phyloP scores from a whole-genome alignment of 768 basidiomycete genomes.

The Trametes sanguinea region DNA sequence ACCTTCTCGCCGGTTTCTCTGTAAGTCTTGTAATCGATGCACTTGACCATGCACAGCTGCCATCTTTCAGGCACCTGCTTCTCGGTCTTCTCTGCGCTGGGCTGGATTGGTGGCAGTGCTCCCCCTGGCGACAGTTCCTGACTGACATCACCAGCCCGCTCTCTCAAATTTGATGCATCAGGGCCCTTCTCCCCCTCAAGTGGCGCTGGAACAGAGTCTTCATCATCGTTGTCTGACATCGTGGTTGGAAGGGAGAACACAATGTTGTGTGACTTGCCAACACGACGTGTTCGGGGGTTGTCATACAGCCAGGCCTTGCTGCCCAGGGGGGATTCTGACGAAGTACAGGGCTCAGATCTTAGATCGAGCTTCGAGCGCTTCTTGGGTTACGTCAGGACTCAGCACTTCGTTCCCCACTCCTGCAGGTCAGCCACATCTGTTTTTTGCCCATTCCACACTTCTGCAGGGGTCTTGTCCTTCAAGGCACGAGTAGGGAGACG shows the following conservation, averaged over 20 bases:
- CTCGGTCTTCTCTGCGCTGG: not conserved
- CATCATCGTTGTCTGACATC: not conserved
- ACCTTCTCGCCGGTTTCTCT: not conserved
- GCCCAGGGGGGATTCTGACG: constrained; percentile 24
- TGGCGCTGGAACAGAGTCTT: not conserved
- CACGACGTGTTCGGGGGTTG: constrained; percentile 5
- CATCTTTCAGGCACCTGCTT: not conserved
- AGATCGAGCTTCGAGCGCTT: constrained; percentile 18
- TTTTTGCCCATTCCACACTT: constrained; percentile 28
- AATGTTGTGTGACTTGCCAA: constrained; percentile 11
- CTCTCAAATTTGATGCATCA: not conserved
- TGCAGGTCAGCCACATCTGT: constrained; percentile 27
- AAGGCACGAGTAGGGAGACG: constrained; percentile 23
- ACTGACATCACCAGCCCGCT: not conserved
- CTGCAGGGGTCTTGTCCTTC: constrained; percentile 24
- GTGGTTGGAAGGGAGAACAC: constrained; percentile 1
- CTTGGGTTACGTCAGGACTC: constrained; percentile 16
- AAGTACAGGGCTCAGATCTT: constrained; percentile 22
- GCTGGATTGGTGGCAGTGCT: not conserved
- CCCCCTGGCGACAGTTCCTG: not conserved
- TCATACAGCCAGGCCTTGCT: constrained; percentile 27
- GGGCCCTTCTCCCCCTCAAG: constrained; percentile 17
- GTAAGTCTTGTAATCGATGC: constrained; percentile 9
- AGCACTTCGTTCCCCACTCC: constrained; percentile 25
- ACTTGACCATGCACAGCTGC: not conserved